Percentiles rank a stretch among this genome's conserved stretches.
Evolutionary conservation across 2,329 filamentous ascomycete genomes (phyloP).

Genomic region (Fusarium setosum): DNA sequence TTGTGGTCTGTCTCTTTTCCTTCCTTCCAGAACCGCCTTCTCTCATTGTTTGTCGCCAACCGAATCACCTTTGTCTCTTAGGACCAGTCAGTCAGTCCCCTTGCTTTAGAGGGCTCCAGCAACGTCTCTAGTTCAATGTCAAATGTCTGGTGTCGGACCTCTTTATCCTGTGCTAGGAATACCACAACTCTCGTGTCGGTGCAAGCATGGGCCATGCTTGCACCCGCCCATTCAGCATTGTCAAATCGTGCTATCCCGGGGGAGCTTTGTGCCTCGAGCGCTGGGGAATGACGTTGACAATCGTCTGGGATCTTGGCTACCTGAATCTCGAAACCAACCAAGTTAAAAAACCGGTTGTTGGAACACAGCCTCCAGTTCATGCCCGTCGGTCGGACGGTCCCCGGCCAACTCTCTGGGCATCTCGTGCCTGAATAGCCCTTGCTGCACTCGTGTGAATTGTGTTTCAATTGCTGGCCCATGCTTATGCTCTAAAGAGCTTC

Average conservation of each 20-base stretch:
- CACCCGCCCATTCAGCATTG: slow-evolving; percentile 13
- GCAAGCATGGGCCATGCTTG: slow-evolving; percentile 38
- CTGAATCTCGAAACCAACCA: background rate
- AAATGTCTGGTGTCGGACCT: slow-evolving; percentile 35
- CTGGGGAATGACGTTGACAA: slow-evolving; percentile 38
- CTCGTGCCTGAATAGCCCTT: slow-evolving; percentile 20
- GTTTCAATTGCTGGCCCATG: slow-evolving; percentile 36
- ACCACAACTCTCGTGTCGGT: slow-evolving; percentile 27
- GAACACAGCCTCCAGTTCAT: slow-evolving; percentile 39
- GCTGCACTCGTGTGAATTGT: slow-evolving; percentile 18
- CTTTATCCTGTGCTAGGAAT: slow-evolving; percentile 34
- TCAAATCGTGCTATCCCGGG: slow-evolving; percentile 26
- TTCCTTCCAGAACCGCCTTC: background rate
- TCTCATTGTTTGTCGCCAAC: slow-evolving; percentile 14
- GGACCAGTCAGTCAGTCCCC: background rate
- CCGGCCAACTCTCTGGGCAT: slow-evolving; percentile 13
- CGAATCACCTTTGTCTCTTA: slow-evolving; percentile 23
- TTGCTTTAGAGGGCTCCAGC: slow-evolving; percentile 15
- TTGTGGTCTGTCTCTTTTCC: background rate
- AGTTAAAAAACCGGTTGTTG: slow-evolving; percentile 34
- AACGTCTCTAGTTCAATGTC: slow-evolving; percentile 27
- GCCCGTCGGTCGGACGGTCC: slow-evolving; percentile 22
- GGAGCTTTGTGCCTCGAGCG: slow-evolving; percentile 23
- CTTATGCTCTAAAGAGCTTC: slow-evolving; percentile 25
- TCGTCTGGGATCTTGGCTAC: slow-evolving; percentile 20